Evolutionary conservation across 306 rosid genomes (phyloP), one percentile per base, ranked within the genome.

Genomic region (Psophocarpus tetragonolobus): DNA sequence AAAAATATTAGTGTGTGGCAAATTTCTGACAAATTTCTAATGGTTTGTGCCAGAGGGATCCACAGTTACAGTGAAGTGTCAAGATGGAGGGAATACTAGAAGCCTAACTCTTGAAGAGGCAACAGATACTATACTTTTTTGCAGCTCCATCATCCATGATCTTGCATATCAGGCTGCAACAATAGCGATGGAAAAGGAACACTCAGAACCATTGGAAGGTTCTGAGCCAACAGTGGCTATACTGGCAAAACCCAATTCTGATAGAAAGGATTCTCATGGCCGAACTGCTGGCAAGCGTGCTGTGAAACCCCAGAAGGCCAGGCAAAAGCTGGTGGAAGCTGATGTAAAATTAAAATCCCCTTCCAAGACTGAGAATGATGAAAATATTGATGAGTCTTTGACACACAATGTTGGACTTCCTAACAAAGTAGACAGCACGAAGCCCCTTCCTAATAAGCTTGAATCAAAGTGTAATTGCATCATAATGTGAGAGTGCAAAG

Each of bases 31-130:
- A 36, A 18, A 57, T 45, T 71, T 54, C 68, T 44, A 18, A 35
- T 61, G 58, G 54, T 81, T 78, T 80, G 66, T 80, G 80, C 80
- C 93, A 81, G 93, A 89, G 81, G 97, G 81, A 84, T 90, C 98
- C 14, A 86, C 87, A 5, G 90, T 95, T 78, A 85, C 86, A 70
- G 93, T 92, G 32, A 97, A 92, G 80, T 84, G 86, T 76, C 89
- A 38, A 60, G 87, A 87, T 65, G 88, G 87, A 84, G 89, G 88
- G 36, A 88, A 77, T 84, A 60, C 84, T 14, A 88, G 89, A 85
- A 95, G 91, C 93, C 86, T 91, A 70, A 92, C 98, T 38, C 96
- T 95, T 29, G 98, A 89, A 81, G 98, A 95, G 90, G 98, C 96
- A 64, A 92, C 98, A 6, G 93, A 95, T 79, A 86, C 97, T 13